Percentiles rank a stretch among this genome's conserved stretches.
Evolutionary conservation across 208 protist species (phyloP).

Genomic region (Dictyostelium gargantuum): DNA sequence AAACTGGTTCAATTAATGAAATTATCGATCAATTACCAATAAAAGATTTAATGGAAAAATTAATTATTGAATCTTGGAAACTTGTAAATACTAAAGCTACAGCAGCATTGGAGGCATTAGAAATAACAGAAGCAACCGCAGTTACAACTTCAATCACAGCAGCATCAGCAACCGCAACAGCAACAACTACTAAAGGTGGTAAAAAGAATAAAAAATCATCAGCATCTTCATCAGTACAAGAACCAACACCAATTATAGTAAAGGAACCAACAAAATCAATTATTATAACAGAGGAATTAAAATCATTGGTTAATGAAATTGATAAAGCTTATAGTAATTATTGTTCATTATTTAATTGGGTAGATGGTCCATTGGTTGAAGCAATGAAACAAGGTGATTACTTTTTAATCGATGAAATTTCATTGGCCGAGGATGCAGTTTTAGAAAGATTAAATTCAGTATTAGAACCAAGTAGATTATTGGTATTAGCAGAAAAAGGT

Average conservation of each 20-base stretch:
- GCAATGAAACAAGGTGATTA: conserved; percentile 98
- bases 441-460: conserved; percentile 99
- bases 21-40: not conserved
- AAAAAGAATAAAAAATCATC: too few relatives aligned
- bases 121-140: too few relatives aligned
- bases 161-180: too few relatives aligned
- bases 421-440: conserved; percentile 99
- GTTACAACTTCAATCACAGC: too few relatives aligned
- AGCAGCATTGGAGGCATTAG: too few relatives aligned
- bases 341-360: conserved; percentile 97
- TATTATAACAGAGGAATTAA: not conserved
- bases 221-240: too few relatives aligned
- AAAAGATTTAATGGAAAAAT: not conserved
- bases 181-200: too few relatives aligned
- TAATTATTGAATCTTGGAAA: not conserved
- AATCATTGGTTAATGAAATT: not conserved
- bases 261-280: too few relatives aligned
- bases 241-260: too few relatives aligned
- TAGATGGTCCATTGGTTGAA: conserved; percentile 98
- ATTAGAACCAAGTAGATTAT: conserved; percentile 95
- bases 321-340: conserved; percentile 64
- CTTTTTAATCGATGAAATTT: conserved; percentile 99
- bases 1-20: not conserved
- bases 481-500: conserved; percentile 98
- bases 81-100: not conserved